phyloP scores from a whole-genome alignment of 345 rosid genomes.

The Lepidium didymum region DNA sequence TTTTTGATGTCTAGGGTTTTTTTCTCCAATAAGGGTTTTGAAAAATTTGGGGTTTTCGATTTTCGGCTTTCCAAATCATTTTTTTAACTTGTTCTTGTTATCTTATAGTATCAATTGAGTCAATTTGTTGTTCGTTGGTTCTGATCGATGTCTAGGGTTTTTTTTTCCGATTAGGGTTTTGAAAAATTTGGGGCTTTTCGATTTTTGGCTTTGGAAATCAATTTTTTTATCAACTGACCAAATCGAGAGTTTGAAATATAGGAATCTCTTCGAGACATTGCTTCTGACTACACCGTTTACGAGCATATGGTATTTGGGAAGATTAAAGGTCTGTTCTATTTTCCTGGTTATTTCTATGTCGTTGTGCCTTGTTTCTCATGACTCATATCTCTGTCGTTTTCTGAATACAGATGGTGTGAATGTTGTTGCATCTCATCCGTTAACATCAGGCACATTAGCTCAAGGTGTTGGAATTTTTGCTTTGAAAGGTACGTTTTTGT shows the following conservation, averaged over 20 bases:
- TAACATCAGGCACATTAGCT: conserved; percentile 43
- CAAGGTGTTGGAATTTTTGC: conserved; percentile 51
- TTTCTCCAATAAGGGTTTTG: too few species aligned
- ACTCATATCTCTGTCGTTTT: not conserved
- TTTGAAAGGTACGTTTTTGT: conserved; percentile 42
- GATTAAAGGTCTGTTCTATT: conserved; percentile 47
- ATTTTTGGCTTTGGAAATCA: too few species aligned
- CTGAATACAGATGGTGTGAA: conserved; percentile 53
- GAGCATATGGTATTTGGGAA: conserved; percentile 51
- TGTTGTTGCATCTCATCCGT: conserved; percentile 58
- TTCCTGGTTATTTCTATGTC: not conserved
- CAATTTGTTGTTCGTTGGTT: too few species aligned
- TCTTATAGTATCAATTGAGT: too few species aligned
- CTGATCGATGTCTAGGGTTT: too few species aligned
- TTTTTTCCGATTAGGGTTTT: too few species aligned
- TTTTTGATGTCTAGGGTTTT: too few species aligned
- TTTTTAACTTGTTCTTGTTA: too few species aligned
- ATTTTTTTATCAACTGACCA: not conserved
- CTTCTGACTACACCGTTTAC: conserved; percentile 46
- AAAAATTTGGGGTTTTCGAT: too few species aligned
- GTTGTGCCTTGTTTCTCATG: not conserved
- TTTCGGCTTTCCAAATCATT: too few species aligned
- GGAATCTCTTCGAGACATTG: conserved; percentile 52
- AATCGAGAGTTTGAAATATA: conserved; percentile 15
- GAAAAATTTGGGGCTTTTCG: too few species aligned